Evolutionary conservation across 1,139 yeast genomes (phyloP).

Genomic region (Hemisphaericaspora xylofermentans): DNA sequence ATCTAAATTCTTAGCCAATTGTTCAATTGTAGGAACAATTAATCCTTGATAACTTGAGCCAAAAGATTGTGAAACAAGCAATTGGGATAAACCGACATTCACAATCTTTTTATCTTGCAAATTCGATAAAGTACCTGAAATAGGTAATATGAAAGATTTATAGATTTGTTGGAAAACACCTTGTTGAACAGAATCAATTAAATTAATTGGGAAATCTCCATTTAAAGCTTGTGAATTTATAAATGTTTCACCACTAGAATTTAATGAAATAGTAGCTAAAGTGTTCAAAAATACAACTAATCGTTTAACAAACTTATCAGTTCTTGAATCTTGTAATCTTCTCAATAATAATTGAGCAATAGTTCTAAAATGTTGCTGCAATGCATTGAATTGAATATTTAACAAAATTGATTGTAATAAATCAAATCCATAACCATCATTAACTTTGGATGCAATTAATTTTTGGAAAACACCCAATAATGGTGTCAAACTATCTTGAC

Average conservation of each 20-base stretch:
- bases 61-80: slow-evolving; percentile 23
- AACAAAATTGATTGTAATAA: slow-evolving; percentile 68
- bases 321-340: slow-evolving; percentile 75
- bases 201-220: slow-evolving; percentile 52
- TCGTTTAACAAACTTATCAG: slow-evolving; percentile 77
- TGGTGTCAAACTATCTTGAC: slow-evolving; percentile 56
- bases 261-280: slow-evolving; percentile 46
- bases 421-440: slow-evolving; percentile 83
- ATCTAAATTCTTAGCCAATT: slow-evolving; percentile 46
- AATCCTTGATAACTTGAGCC: slow-evolving; percentile 41
- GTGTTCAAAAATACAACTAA: slow-evolving; percentile 65
- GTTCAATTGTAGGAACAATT: slow-evolving; percentile 51
- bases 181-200: slow-evolving; percentile 63
- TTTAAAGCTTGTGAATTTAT: slow-evolving; percentile 23
- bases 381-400: slow-evolving; percentile 48
- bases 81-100: slow-evolving; percentile 68
- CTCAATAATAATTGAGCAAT: slow-evolving; percentile 75
- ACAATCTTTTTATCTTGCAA: slow-evolving; percentile 74
- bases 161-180: slow-evolving; percentile 68
- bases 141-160: slow-evolving; percentile 63
- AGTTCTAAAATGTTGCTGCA: slow-evolving; percentile 64
- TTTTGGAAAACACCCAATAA: slow-evolving; percentile 96
- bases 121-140: slow-evolving; percentile 64
- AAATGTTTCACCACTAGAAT: slow-evolving; percentile 19
- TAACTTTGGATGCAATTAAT: slow-evolving; percentile 77